Evolutionary conservation across 129 eudicot genomes (phyloP).

Genomic region (Flaveria robusta): DNA sequence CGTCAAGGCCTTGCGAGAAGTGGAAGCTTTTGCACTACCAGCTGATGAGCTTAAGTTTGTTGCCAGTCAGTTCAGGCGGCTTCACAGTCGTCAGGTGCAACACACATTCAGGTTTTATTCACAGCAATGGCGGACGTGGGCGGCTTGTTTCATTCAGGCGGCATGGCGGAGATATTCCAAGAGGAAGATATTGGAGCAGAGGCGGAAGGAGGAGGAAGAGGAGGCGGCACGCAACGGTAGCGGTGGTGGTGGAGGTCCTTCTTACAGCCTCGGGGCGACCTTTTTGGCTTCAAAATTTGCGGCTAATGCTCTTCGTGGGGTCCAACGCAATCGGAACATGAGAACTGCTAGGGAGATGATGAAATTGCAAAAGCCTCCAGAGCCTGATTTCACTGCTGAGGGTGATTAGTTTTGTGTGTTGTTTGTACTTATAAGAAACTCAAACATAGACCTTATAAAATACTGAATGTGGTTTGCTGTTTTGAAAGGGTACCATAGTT

Average conservation of each 20-base stretch:
- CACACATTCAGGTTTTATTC: constrained; percentile 94
- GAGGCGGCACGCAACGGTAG: constrained; percentile 47
- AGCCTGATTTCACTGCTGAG: constrained; percentile 83
- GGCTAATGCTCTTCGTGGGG: constrained; percentile 82
- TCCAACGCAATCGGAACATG: constrained; percentile 70
- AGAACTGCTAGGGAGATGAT: constrained; percentile 74
- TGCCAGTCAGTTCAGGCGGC: constrained; percentile 87
- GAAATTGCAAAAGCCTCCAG: constrained; percentile 86
- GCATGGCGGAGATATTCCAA: constrained; percentile 87
- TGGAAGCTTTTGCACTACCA: constrained; percentile 85
- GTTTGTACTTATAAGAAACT: not conserved
- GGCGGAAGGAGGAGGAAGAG: constrained; percentile 72
- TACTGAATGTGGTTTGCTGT: constrained; percentile 6
- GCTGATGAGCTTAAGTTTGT: constrained; percentile 92
- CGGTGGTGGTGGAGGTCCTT: constrained; percentile 36
- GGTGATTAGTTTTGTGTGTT: constrained; percentile 52
- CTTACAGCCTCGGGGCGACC: constrained; percentile 83
- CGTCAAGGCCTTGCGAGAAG: constrained; percentile 79
- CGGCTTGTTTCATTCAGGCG: constrained; percentile 91
- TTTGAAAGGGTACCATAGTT: constrained; percentile 19
- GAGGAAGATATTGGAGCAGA: constrained; percentile 65
- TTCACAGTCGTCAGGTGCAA: constrained; percentile 92
- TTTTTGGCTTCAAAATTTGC: constrained; percentile 83
- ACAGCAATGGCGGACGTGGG: constrained; percentile 97
- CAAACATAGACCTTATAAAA: not conserved